These are phyloP conservation scores for Cryptosporidium xiaoi DNA, from an alignment of 169 alveolate genomes.

Conservation along the genomic window DNA sequence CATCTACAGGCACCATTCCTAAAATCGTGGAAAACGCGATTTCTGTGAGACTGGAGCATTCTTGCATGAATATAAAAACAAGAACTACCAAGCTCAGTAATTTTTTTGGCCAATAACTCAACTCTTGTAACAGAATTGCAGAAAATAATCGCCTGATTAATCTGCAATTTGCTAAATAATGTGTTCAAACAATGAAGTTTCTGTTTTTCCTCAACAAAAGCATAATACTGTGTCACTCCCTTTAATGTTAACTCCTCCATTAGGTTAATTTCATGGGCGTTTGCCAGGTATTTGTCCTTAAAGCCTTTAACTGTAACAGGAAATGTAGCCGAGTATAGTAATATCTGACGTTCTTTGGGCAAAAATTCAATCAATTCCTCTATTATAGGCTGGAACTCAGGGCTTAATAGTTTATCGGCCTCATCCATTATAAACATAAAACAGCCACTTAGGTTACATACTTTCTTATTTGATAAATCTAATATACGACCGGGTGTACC, in stretches of 20 bases:
- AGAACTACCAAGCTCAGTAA: constrained; percentile 97
- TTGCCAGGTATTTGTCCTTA: constrained; percentile 93
- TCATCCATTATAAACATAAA: constrained; percentile 96
- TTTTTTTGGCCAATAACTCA: constrained; percentile 98
- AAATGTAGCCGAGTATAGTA: constrained; percentile 98
- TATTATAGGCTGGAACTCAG: constrained; percentile 96
- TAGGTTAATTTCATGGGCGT: constrained; percentile 95
- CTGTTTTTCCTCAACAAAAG: constrained; percentile 96
- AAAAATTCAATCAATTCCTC: constrained; percentile 93
- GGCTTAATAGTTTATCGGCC: constrained; percentile 98
- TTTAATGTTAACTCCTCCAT: constrained; percentile 98
- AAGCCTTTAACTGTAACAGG: constrained; percentile 97
- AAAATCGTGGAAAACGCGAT: constrained; percentile 97
- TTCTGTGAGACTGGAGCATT: constrained; percentile 96
- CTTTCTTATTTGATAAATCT: constrained; percentile 94
- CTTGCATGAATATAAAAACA: constrained; percentile 98
- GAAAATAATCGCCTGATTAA: constrained; percentile 98
- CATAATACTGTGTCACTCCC: constrained; percentile 99
- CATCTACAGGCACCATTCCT: constrained; percentile 97
- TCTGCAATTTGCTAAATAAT: constrained; percentile 94
- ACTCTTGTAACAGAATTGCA: constrained; percentile 99
- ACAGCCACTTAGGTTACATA: constrained; percentile 91
- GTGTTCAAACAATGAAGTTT: constrained; percentile 97
- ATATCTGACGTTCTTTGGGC: constrained; percentile 93
- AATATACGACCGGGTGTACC: constrained; percentile 99